Base-by-base conservation (phyloP, 2,329 filamentous ascomycete species). In the Monilinia fructicola region DNA sequence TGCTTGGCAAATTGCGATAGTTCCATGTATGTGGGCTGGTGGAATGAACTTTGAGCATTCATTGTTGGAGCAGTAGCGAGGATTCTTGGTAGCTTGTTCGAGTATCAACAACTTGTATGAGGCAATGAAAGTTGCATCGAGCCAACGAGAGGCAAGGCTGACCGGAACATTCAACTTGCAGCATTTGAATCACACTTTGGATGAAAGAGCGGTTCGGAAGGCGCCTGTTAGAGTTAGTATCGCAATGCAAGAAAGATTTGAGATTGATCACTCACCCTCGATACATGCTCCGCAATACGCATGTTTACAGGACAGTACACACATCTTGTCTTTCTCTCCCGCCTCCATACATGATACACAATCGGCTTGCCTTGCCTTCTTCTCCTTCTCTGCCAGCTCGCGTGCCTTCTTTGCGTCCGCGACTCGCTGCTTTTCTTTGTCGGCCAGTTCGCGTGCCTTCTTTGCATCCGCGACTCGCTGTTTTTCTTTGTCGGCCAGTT, bases 31-130 rank as follows among this genome's bases (percentile, higher is more conserved):
- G 2, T 56, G 38, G 1, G 46, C 38, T n/a, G 73, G 73, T 11
- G 72, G 71, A 21, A 76, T 72, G 55, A 76, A 76, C 26, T 67
- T 69, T 40, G 65, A 58, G 60, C 74, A 76, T 12, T 46, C 59
- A 11, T 58, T 58, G 2, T 52, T 66, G 28, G 69, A 68, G 67
- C 74, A 76, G 67, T 74, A 76, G 35, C 69, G 68, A 10, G 73
- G 73, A 31, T 74, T 73, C 28, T 69, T 67, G 18, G 74, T 75
- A n/a, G 48, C 55, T 26, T 73, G 69, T 54, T 76, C 74, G 12
- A 73, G 68, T n/a, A 69, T 35, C 18, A 76, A 59, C 14, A 69
- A 53, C n/a, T 65, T 54, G 35, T 74, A 76, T 31, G 67, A 65
- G 18, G 53, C 48, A 21, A 68, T 28, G 42, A 74, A 71, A 14